Base-by-base conservation (phyloP, 768 basidiomycete species). In the Punctularia strigosozonata region DNA sequence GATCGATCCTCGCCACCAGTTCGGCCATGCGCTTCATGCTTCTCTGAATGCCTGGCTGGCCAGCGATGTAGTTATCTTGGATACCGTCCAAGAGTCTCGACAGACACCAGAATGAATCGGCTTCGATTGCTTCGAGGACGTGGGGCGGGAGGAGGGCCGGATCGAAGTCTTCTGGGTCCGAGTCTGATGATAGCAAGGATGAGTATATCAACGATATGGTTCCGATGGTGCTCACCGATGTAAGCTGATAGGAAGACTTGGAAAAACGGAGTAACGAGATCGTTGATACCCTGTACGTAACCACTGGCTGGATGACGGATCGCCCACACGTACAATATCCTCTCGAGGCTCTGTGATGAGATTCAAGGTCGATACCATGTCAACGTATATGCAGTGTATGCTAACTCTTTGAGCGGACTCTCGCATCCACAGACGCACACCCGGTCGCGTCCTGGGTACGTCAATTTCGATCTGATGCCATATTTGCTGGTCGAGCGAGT, bases 381-480 rank as follows among this genome's bases (percentile, higher is more conserved):
- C n/a, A n/a, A n/a, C n/a, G n/a, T n/a, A n/a, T n/a, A n/a, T n/a
- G n/a, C n/a, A n/a, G n/a, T n/a, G n/a, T n/a, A n/a, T n/a, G 55
- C 77, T 52, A 58, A 90, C 91, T 49, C 91, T 68, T 56, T 98
- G 95, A 3, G 95, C 92, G 15, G 76, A 73, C 20, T 68, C 77
- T 50, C 87, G 78, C 77, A 87, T 84, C 95, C 95, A 99, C 17
- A 99, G 60, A 25, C 66, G 71, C 8, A 94, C 79, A 17, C 92
- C 91, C 14, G 95, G 92, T 36, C 92, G 64, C 26, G 95, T 99
- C 38, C 95, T 70, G 8, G 95, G 95, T 5, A 97, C 94, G 52
- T 99, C 95, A 43, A 97, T 98, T 53, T 90, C 89, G 49, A 98
- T 98, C 59, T 99, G 95, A 61, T 98, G 95, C 95, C 95, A 98